These are phyloP conservation scores for Beauveria australis DNA, from an alignment of 2,329 filamentous ascomycete species.

Conservation along the genomic window DNA sequence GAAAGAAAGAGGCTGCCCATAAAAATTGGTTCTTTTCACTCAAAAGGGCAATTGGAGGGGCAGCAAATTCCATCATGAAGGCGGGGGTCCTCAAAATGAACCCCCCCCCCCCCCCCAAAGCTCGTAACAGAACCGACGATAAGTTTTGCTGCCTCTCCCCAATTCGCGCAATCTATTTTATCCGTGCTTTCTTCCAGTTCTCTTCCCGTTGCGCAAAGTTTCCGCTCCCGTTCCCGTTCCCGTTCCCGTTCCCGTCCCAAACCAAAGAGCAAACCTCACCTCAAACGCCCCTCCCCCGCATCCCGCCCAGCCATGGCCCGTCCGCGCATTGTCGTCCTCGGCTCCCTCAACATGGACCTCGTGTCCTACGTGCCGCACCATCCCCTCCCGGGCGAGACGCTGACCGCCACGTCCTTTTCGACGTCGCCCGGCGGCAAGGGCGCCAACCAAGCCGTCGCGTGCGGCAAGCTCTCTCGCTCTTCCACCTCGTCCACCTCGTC, in stretches of 20 bases:
- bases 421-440: conserved; percentile 88
- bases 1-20: too few relatives aligned
- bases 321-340: conserved; percentile 68
- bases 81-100: too few relatives aligned
- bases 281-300: conserved; percentile 9
- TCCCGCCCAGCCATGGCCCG: conserved; percentile 17
- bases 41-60: too few relatives aligned
- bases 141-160: too few relatives aligned
- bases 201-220: not conserved
- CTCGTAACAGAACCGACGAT: too few relatives aligned
- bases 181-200: not conserved
- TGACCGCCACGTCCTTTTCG: conserved; percentile 69
- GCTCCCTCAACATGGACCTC: conserved; percentile 91
- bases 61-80: too few relatives aligned
- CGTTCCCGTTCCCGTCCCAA: not conserved
- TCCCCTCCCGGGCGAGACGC: conserved; percentile 76
- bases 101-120: too few relatives aligned
- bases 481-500: conserved; percentile 22
- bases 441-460: conserved; percentile 89
- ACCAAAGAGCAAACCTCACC: too few relatives aligned
- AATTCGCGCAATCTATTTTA: too few relatives aligned
- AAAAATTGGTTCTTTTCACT: too few relatives aligned
- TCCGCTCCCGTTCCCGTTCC: not conserved
- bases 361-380: conserved; percentile 81
- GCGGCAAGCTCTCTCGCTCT: conserved; percentile 66